Evolutionary conservation across 106 monocot genomes (phyloP), one percentile per base, ranked within the genome.

Genomic region (Ottelia alismoides): DNA sequence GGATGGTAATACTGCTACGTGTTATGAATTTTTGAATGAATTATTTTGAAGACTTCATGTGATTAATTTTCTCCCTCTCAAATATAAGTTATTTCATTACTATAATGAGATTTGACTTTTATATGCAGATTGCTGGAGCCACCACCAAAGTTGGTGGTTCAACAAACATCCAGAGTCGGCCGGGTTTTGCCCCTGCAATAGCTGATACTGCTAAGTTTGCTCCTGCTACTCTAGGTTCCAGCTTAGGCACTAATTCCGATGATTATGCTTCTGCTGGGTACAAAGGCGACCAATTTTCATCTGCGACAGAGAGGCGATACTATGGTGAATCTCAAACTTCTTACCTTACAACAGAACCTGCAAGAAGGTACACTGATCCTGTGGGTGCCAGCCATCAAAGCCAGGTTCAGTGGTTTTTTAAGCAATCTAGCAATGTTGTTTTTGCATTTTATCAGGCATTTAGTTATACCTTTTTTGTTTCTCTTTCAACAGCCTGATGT

Each of bases 231-330:
- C 27, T 73, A 25, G 75, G 83, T n/a, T 78, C 82, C 29, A 79
- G 69, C 49, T 65, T 83, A 52, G 78, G 74, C 43, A 57, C 70
- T 48, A 64, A 55, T 20, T 28, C 31, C 53, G 88, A 96, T 62
- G 84, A 87, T 30, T 96, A 84, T 67, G 45, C 69, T 52, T 69
- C 81, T 23, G 58, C 81, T 44, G 81, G 71, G 25, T 78, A 85
- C 58, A 91, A 84, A 59, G 70, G 18, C 5, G 91, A 91, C 10
- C 78, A 69, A 31, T 94, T 68, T 70, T 27, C 76, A 50, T 22
- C 76, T 30, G 70, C 81, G 43, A 32, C 74, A 17, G 88, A 88
- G 22, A 81, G 78, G 58, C 76, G 88, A 75, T 64, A 67, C 28
- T 96, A 76, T 72, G 66, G 57, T 56, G 87, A 93, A 18, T 74